Evolutionary conservation across 345 rosid genomes (phyloP).

Genomic region (Psidium guajava): DNA sequence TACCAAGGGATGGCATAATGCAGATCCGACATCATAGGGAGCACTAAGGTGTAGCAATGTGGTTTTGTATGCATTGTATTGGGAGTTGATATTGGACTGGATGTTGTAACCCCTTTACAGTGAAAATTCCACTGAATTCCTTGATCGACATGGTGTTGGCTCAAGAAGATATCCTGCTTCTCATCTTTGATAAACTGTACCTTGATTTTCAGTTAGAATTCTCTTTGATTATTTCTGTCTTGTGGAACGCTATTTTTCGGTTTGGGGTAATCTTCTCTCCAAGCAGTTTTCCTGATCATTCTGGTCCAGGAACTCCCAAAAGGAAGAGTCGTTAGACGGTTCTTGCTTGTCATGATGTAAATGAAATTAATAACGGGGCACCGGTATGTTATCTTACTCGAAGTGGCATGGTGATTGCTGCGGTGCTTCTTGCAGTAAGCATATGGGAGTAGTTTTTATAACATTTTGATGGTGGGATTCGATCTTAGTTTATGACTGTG

Average conservation of each 20-base stretch:
- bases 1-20: constrained; percentile 84
- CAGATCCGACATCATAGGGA: constrained; percentile 19
- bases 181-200: neutral
- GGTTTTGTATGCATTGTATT: neutral
- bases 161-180: neutral
- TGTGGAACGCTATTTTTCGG: neutral
- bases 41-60: neutral
- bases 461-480: neutral
- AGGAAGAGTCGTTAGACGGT: neutral
- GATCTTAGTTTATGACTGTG: neutral
- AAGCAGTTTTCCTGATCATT: neutral
- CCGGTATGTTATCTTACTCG: neutral
- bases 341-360: neutral
- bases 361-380: neutral
- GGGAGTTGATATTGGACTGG: neutral
- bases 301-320: neutral
- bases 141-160: neutral
- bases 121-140: neutral
- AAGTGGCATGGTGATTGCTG: neutral
- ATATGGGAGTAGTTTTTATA: neutral
- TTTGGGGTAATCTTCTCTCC: neutral
- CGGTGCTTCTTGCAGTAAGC: neutral
- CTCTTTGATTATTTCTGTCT: neutral
- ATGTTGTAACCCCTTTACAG: neutral
- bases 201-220: neutral